Evolutionary conservation across 179 eudicot species (phyloP), one percentile per base, ranked within the genome.

Genomic region (Corrigiola litoralis): DNA sequence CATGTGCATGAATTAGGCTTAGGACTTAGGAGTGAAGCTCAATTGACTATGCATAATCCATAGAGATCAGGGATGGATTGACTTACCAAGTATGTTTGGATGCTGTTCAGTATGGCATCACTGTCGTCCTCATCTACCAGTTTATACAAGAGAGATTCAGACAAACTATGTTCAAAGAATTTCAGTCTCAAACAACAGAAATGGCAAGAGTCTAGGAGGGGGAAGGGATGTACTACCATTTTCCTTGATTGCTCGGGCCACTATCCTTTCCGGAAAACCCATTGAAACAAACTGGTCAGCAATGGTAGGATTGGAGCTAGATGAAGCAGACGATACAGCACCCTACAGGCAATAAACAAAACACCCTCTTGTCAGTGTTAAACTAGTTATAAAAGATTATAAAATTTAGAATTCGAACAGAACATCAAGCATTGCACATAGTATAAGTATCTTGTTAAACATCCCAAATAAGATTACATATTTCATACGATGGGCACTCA

Each of bases 81-180:
- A 66, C 72, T 72, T 60, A 72, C 76, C 3, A 47, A 17, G 50
- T 51, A 53, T 32, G 67, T 51, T 1, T 66, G 63, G 34, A 72
- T 54, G 36, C 49, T 28, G 53, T 66, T 60, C 14, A 72, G 44
- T 66, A 72, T 60, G 25, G 66, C 71, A 2, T 66, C 67, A 14
- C 21, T 56, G 11, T 66, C 50, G 8, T 67, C 67, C 41, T 66
- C 63, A 4, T 63, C 75, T 72, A 18, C 2, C 18, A 71, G 31
- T 17, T 28, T 20, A 20, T 12, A 52, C 2, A 37, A 24, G 18
- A n/a, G 34, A 70, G 55, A 46, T 23, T 69, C 21, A 66, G 20
- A 2, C 0, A 52, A 42, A 32, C 9, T 14, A 23, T 18, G 20
- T 6, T 16, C 32, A 4, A 51, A 0, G 29, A 41, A 17, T 17